Evolutionary conservation across 108 stramenopile genomes (phyloP), one percentile per base, ranked within the genome.

Genomic region (Cyclotella choctawhatcheeana): DNA sequence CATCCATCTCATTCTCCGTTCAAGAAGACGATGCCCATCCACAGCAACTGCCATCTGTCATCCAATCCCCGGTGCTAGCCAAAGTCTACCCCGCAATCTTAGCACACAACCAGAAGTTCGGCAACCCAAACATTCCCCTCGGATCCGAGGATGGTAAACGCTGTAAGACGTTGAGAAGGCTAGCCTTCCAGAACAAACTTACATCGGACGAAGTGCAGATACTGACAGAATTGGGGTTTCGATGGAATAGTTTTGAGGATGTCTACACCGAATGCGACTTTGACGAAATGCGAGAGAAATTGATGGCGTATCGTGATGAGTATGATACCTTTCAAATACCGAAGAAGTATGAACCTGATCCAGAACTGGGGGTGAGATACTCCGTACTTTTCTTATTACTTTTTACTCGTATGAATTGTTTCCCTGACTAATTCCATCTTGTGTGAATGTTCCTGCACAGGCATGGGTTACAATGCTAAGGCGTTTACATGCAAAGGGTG

Each of bases 401-500:
- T n/a, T n/a, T n/a, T n/a, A n/a, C n/a, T n/a, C n/a, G n/a, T n/a
- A n/a, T n/a, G n/a, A n/a, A n/a, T n/a, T n/a, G n/a, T n/a, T n/a
- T n/a, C n/a, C n/a, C n/a, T n/a, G n/a, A n/a, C n/a, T n/a, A n/a
- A n/a, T n/a, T n/a, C n/a, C n/a, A n/a, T n/a, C n/a, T n/a, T n/a
- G n/a, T n/a, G n/a, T n/a, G n/a, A n/a, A n/a, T n/a, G n/a, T n/a
- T n/a, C n/a, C n/a, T n/a, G n/a, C n/a, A n/a, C n/a, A n/a, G n/a
- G n/a, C n/a, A n/a, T 93, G 92, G 92, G 92, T 93, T 17, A 93
- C 92, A 0, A 89, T 89, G 48, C 73, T 93, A 30, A 86, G 92
- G 52, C 77, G 92, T 25, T 37, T 90, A 14, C 72, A 69, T 25
- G 59, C 77, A 17, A 68, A 31, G 10, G 51, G 72, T 69, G 71